Conservation (phyloP, 129 eudicot species). For the Ambrosia artemisiifolia region DNA sequence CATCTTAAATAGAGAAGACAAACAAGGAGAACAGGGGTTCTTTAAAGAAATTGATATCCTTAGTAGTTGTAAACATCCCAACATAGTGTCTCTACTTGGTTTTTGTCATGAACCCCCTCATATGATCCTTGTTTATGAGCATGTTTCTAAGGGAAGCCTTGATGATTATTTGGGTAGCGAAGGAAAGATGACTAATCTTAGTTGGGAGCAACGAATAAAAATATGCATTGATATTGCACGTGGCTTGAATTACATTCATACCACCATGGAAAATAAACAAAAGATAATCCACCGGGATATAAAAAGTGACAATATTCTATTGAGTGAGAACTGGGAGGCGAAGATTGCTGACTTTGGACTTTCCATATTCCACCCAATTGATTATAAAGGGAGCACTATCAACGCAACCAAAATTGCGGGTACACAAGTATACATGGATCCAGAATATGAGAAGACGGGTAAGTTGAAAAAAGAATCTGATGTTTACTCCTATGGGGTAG, state of each 20-base stretch:
- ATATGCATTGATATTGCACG: slow-evolving; percentile 2
- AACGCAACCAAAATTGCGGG: neutral
- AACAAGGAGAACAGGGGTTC: neutral
- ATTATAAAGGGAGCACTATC: neutral
- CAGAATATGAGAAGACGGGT: neutral
- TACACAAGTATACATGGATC: neutral
- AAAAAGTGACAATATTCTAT: neutral
- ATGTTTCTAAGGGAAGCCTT: slow-evolving; percentile 3
- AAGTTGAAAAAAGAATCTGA: neutral
- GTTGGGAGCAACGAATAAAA: neutral
- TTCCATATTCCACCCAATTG: neutral
- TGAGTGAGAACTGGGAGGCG: neutral
- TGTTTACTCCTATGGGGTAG: neutral
- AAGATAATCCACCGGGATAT: slow-evolving; percentile 3
- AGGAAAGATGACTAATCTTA: neutral
- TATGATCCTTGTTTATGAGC: neutral
- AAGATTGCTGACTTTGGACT: neutral
- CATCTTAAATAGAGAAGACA: neutral
- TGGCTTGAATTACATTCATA: neutral
- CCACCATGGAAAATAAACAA: neutral
- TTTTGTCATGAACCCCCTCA: neutral
- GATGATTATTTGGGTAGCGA: neutral
- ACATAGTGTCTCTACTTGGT: slow-evolving; percentile 1
- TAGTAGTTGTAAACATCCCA: neutral
- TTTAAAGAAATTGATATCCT: neutral